Evolutionary conservation across 1,284 basidiomycete genomes (phyloP).

Genomic region (Polyporus tsugae): DNA sequence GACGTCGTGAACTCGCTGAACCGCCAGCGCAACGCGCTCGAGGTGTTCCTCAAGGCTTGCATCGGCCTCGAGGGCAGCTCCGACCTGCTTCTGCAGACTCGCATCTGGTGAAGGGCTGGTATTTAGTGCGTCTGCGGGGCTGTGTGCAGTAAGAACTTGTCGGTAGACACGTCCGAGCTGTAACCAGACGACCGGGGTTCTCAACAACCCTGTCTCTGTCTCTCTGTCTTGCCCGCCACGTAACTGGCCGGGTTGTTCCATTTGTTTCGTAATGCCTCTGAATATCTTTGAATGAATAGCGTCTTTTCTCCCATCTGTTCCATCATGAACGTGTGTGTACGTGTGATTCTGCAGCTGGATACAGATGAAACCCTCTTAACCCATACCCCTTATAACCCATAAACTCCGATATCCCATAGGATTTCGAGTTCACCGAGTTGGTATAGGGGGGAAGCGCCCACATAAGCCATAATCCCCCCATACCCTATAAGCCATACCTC

Average conservation of each 20-base stretch:
- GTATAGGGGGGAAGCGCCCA: too few relatives aligned
- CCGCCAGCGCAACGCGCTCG: conserved; percentile 94
- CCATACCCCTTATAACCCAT: too few relatives aligned
- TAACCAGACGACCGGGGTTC: background rate
- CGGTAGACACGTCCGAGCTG: background rate
- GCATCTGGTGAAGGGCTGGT: conserved; percentile 73
- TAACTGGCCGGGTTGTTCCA: conserved; percentile 1
- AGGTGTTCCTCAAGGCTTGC: conserved; percentile 93
- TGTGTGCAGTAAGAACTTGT: background rate
- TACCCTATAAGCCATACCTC: too few relatives aligned
- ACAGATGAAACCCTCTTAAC: too few relatives aligned
- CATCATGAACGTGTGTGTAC: background rate
- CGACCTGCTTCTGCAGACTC: conserved; percentile 87
- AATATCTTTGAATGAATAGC: background rate
- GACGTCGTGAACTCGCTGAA: conserved; percentile 96
- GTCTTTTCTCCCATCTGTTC: background rate
- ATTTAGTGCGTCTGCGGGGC: conserved; percentile 26
- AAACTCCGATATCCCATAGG: too few relatives aligned
- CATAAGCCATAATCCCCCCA: too few relatives aligned
- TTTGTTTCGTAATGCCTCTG: background rate
- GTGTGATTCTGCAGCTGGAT: too few relatives aligned
- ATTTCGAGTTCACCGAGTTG: too few relatives aligned
- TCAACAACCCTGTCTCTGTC: conserved; percentile 1
- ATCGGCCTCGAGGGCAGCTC: conserved; percentile 85
- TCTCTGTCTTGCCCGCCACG: background rate